Evolutionary conservation across 2,329 filamentous ascomycete species (phyloP), one percentile per base, ranked within the genome.

Genomic region (Chrysosporium keratinophilum): DNA sequence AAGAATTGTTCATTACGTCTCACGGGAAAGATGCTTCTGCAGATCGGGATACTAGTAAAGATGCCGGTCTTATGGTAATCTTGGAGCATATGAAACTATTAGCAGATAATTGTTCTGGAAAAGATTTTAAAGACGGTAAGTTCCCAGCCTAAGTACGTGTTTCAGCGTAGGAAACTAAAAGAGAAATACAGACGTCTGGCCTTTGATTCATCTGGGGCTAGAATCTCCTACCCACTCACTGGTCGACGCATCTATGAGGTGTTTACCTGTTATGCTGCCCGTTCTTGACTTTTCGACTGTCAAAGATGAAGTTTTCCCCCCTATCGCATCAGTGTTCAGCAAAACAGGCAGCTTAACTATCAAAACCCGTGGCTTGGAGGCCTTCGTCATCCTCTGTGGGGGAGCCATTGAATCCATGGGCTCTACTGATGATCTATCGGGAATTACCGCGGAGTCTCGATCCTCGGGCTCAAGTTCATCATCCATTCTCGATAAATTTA

Each of bases 211-310:
- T 53, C 75, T 89, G 6, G 88, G 88, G 0, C 79, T 98, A 52
- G 88, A 95, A 62, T 95, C 89, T 9, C 80, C 88, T 0, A 96
- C 90, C 0, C 93, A 95, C 61, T 85, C 86, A 1, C 76, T 98
- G 14, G 86, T 96, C 0, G 93, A 97, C 69, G 85, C 87, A 3
- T 84, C 89, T 2, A 75, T 98, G 12, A 80, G 85, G 48, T 87
- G 84, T 28, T 72, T 98, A 4, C 84, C 88, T 1, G 77, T 81
- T 1, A 80, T 96, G n/a, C 73, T 97, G 4, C 88, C 89, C 0
- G 82, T 93, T 2, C 81, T 98, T 6, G 93, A 98, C 69, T 97
- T 96, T 61, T 94, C 85, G 60, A 97, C 91, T 0, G 90, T 96
- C 63, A 98, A 97, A 70, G 93, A 95, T 62, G 91, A 97, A 58